phyloP scores from a whole-genome alignment of 1,284 basidiomycete genomes.

The Mycena sp. region DNA sequence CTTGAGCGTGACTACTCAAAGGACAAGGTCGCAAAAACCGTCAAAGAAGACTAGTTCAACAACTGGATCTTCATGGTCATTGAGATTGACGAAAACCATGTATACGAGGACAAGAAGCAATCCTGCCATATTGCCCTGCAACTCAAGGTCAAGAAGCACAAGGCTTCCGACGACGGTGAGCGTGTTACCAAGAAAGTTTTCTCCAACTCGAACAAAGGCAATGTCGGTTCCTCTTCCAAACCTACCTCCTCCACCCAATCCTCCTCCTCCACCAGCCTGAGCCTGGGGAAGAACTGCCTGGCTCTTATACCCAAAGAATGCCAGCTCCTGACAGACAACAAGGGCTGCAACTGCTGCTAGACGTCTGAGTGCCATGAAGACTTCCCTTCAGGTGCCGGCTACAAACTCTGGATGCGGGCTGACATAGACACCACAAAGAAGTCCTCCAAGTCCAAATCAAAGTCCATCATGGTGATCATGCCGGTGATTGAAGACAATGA shows the following conservation, averaged over 20 bases:
- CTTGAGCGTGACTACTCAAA: neutral
- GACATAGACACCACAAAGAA: neutral
- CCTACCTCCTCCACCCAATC: neutral
- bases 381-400: neutral
- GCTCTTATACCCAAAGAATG: neutral
- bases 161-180: neutral
- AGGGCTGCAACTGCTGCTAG: slow-evolving; percentile 1
- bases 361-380: neutral
- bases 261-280: neutral
- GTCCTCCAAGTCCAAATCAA: too few species aligned
- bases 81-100: neutral
- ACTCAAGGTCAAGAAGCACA: neutral
- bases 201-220: too few species aligned
- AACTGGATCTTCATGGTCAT: neutral
- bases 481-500: neutral
- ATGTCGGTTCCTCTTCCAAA: too few species aligned
- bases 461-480: neutral
- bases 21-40: neutral
- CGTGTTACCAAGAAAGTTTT: neutral
- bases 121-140: too few species aligned
- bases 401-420: neutral
- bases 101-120: neutral
- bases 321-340: neutral
- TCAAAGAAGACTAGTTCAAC: neutral
- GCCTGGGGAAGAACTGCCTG: neutral